These are phyloP conservation scores for Volutella citrinella DNA, from an alignment of 2,329 filamentous ascomycete genomes.

Conservation along the genomic window DNA sequence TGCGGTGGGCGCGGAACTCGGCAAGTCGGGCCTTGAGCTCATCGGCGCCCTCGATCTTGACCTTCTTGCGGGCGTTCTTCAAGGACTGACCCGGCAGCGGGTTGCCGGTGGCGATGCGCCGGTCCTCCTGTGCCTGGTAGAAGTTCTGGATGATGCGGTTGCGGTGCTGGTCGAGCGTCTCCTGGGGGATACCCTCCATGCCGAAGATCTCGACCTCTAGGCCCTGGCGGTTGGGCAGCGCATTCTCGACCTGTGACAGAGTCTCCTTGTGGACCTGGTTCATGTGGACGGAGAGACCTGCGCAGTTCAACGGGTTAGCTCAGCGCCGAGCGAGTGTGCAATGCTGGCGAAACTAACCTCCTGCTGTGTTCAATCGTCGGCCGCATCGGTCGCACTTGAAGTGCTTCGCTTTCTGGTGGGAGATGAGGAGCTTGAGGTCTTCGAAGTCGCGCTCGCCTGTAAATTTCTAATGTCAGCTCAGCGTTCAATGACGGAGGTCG, in stretches of 20 bases:
- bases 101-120: constrained; percentile 80
- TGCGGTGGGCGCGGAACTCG: constrained; percentile 69
- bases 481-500: too few species aligned
- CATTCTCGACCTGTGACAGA: constrained; percentile 84
- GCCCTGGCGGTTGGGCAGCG: constrained; percentile 78
- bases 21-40: constrained; percentile 79
- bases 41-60: constrained; percentile 70
- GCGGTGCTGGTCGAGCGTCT: constrained; percentile 78
- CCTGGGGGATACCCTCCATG: constrained; percentile 93
- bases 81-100: constrained; percentile 64
- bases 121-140: constrained; percentile 80
- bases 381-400: constrained; percentile 95
- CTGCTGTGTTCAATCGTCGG: constrained; percentile 86
- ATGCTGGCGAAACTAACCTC: constrained; percentile 60
- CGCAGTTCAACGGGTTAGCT: constrained; percentile 14
- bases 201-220: constrained; percentile 96
- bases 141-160: constrained; percentile 83
- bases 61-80: constrained; percentile 67
- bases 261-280: constrained; percentile 98
- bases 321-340: background rate
- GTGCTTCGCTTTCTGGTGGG: constrained; percentile 98
- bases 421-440: constrained; percentile 92
- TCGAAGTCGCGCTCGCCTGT: constrained; percentile 91
- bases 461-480: too few species aligned
- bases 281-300: constrained; percentile 94